Base-by-base conservation (phyloP, 371 early-diverging fungal genomes). In the Saksenaea vasiformis region DNA sequence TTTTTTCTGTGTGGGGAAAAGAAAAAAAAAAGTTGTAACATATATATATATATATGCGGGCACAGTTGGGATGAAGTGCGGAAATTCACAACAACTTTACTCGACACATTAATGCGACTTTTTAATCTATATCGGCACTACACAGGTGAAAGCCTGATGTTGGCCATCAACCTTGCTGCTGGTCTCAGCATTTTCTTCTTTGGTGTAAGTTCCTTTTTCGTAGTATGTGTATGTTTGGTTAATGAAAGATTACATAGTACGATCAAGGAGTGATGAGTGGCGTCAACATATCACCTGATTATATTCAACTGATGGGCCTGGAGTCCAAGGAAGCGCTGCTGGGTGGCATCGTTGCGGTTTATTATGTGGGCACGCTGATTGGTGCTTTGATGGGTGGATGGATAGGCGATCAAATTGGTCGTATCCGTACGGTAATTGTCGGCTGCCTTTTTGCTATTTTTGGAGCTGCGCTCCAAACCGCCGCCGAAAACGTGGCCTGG, bases 191-290 rank as follows among this genome's bases (percentile, higher is more conserved):
- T 79, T 15, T 79, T 79, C 47, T 79, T 79, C 61, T 79, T 79
- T 74, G 79, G 79, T 10, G 79, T 79, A 74, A 67, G 71, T 66
- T n/a, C 5, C 2, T 36, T 53, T 8, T 36, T 4, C 1, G 36
- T 44, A n/a, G 19, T 3, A 22, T 22, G 10, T 17, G 38, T 26
- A 8, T 28, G 36, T 28, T 5, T n/a, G 7, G 13, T 56, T 31
- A 38, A 43, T 35, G 13, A 26, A 41, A 35, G 43, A 9, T 8
- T 27, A 5, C 24, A n/a, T 43, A 69, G 70, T 79, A 80, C 66
- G 80, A 80, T 65, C 80, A 80, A 66, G 80, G 80, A 44, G 80
- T 80, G 1, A 80, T 80, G 80, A 65, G 70, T 51, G 72, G 74
- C 44, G 80, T 80, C 19, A 79, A 79, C 56, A 68, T 76, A 11